A percentile compares a stretch with the other conserved stretches of the same genome.
Conservation (phyloP, 768 basidiomycete species). For the Boletales sp. region DNA sequence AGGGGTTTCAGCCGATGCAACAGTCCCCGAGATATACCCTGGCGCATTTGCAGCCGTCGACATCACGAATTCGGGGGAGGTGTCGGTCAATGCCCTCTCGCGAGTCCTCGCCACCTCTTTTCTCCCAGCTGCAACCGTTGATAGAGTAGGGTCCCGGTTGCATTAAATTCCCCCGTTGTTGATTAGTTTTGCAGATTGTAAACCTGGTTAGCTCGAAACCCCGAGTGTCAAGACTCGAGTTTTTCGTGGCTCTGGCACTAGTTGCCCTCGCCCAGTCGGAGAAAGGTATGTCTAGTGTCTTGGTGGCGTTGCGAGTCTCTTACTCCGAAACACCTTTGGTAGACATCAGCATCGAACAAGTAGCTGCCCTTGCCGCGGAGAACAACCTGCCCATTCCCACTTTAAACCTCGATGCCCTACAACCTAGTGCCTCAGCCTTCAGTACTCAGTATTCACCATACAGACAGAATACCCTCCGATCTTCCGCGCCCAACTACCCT, state of each 20-base stretch:
- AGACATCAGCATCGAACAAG: conserved; percentile 82
- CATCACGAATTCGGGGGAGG: conserved; percentile 65
- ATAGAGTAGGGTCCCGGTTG: conserved; percentile 49
- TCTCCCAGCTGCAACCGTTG: conserved; percentile 78
- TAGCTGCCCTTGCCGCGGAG: conserved; percentile 72
- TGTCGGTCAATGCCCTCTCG: conserved; percentile 79
- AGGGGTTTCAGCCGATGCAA: conserved; percentile 60
- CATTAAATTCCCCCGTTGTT: not conserved
- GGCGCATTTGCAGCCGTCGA: conserved; percentile 73
- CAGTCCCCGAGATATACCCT: conserved; percentile 75
- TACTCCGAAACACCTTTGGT: not conserved
- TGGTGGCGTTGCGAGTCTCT: not conserved
- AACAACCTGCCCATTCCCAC: conserved; percentile 75
- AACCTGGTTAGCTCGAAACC: conserved; percentile 81
- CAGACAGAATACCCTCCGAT: conserved; percentile 43
- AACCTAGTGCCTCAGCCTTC: conserved; percentile 52
- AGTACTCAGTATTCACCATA: conserved; percentile 36
- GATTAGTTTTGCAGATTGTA: conserved; percentile 60
- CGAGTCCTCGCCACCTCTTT: conserved; percentile 74
- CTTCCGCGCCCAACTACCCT: conserved; percentile 50
- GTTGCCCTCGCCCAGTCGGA: conserved; percentile 83
- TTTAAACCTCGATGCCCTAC: conserved; percentile 60
- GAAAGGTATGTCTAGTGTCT: conserved; percentile 49
- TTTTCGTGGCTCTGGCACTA: conserved; percentile 86
- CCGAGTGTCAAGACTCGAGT: conserved; percentile 83